Base-by-base conservation (phyloP, 495 filamentous ascomycete species). In the Penicillium egyptiacum region DNA sequence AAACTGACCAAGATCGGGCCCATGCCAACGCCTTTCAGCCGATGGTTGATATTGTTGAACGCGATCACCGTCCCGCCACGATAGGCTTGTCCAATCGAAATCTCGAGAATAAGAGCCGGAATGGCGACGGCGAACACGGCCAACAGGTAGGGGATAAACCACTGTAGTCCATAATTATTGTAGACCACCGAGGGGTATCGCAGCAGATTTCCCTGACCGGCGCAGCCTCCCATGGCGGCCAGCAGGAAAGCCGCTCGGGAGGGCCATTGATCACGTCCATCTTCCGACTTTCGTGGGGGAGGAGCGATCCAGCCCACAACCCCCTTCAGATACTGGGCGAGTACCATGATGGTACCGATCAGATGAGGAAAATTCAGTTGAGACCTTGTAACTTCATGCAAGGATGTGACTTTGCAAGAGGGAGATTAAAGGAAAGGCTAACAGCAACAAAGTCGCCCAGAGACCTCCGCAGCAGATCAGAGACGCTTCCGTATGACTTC, bases 41-140 rank as follows among this genome's bases (percentile, higher is more conserved):
- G 66, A 28, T 56, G 49, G 44, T 72, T 69, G 43, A 75, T 58
- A 31, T 71, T 74, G 59, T 76, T 71, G 63, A 66, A 75, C 8
- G 74, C 68, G 30, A 74, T 70, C 48, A 72, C 66, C 3, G 63
- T 63, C 17, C 72, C 74, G 19, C 73, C 73, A 12, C 73, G 71
- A 55, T 76, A 75, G 1, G 72, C 74, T 51, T 74, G 68, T 10
- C 74, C 74, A 55, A 75, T 70, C 4, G 70, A 50, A 42, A 76
- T 69, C 44, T 76, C 73, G 56, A 70, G 76, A 50, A 79, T 69
- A 37, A 81, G 69, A 37, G 75, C 75, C 10, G 75, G 74, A 39
- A 80, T 71, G 26, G 77, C 78, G 55, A 78, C 69, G 37, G 70
- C 50, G 49, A 81, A 72, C 8, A 70, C 49, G 2, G 64, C 65